A percentile compares a stretch with the other conserved stretches of the same genome.
Evolutionary conservation across 306 rosid genomes (phyloP).

Genomic region (Pterocarpus macrocarpus): DNA sequence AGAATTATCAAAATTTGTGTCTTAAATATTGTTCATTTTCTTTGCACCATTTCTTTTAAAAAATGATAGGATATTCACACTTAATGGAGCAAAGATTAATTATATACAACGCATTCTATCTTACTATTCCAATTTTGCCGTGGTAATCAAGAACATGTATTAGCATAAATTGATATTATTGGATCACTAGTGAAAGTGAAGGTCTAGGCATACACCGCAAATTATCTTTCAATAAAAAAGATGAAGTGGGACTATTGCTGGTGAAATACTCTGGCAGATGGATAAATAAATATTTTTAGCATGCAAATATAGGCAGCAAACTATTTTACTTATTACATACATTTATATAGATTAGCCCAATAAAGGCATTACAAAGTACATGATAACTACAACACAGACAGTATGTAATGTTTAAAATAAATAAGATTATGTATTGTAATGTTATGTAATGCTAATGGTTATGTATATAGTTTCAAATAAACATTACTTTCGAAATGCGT

Average conservation of each 20-base stretch:
- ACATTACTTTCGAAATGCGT: too few species aligned
- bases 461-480: too few species aligned
- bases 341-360: neutral
- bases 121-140: neutral
- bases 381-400: neutral
- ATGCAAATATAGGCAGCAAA: neutral
- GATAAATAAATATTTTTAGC: neutral
- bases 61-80: neutral
- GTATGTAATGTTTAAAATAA: neutral
- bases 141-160: neutral
- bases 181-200: neutral
- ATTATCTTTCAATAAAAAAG: too few species aligned
- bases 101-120: neutral
- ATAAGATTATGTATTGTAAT: too few species aligned
- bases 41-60: neutral
- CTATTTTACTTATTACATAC: neutral
- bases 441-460: too few species aligned
- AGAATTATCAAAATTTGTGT: neutral
- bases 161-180: neutral
- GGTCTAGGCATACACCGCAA: neutral
- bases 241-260: too few species aligned
- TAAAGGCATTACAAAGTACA: neutral
- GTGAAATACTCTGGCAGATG: neutral
- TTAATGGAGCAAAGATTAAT: neutral
- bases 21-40: neutral